Percentiles rank a stretch among this genome's conserved stretches.
These are phyloP conservation scores for Ephemerocybe angulata DNA, from an alignment of 768 basidiomycete genomes.

Conservation along the genomic window DNA sequence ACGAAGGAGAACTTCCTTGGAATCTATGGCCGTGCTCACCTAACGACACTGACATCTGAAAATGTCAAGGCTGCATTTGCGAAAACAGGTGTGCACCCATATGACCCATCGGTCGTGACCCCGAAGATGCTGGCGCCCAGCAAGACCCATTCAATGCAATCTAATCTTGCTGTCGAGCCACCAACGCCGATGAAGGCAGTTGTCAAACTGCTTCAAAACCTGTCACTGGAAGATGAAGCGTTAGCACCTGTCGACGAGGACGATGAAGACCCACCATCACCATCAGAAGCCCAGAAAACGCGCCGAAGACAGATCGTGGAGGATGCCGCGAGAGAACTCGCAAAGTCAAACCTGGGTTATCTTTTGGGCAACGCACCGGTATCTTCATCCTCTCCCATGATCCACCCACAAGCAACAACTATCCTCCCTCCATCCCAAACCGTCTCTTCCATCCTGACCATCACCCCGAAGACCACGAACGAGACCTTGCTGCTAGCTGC, in stretches of 20 bases:
- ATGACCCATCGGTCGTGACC: conserved; percentile 26
- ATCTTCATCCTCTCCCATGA: background rate
- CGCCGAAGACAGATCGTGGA: conserved; percentile 3
- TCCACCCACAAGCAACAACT: background rate
- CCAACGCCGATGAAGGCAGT: conserved; percentile 19
- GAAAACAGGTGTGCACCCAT: conserved; percentile 32
- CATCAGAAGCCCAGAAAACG: conserved; percentile 3
- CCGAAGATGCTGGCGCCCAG: conserved; percentile 29
- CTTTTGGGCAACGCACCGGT: background rate
- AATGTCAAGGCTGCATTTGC: conserved; percentile 29
- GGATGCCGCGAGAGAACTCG: background rate
- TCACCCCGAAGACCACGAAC: background rate
- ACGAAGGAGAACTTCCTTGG: conserved; percentile 18
- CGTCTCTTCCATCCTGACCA: background rate
- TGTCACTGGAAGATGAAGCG: background rate
- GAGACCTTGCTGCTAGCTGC: conserved; percentile 1
- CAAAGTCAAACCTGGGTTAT: background rate
- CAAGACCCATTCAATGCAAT: conserved; percentile 17
- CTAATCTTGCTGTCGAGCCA: conserved; percentile 19
- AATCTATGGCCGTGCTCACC: conserved; percentile 30
- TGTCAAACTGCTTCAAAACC: conserved; percentile 3
- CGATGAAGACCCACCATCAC: background rate
- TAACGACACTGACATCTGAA: conserved; percentile 18
- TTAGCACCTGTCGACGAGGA: background rate
- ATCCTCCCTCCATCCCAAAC: background rate